Evolutionary conservation across 2,329 filamentous ascomycete species (phyloP).

Genomic region (Colletotrichum kahawae): DNA sequence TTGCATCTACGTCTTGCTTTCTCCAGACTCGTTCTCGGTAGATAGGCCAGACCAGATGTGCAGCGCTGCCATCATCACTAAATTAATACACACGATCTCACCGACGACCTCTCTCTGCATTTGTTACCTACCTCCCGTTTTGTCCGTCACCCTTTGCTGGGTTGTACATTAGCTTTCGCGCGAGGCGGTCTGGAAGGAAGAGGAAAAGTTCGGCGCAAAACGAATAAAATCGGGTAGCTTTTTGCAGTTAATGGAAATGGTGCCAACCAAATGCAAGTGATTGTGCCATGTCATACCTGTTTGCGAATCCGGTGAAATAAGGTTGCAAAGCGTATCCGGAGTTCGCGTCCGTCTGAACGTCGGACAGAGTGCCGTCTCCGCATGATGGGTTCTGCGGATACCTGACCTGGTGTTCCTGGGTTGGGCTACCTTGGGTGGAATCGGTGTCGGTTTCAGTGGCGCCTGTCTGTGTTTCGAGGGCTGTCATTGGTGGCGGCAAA

Average conservation of each 20-base stretch:
- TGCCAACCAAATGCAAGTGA: neutral
- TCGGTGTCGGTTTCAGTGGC: constrained; percentile 5
- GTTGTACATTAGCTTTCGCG: constrained; percentile 41
- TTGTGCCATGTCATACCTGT: neutral
- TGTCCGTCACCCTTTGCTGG: constrained; percentile 38
- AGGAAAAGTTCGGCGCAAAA: constrained; percentile 38
- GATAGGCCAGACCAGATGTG: constrained; percentile 16
- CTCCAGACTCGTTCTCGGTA: constrained; percentile 20
- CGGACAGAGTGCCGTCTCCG: neutral
- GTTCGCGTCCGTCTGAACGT: constrained; percentile 10
- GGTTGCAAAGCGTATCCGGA: neutral
- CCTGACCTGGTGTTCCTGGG: neutral
- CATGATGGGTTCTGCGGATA: neutral
- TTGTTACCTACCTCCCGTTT: constrained; percentile 33
- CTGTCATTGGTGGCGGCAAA: neutral
- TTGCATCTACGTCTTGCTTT: constrained; percentile 21
- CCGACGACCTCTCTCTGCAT: constrained; percentile 33
- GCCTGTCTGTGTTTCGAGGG: neutral
- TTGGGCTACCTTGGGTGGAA: neutral
- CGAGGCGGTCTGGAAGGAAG: constrained; percentile 31
- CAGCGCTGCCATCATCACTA: constrained; percentile 21
- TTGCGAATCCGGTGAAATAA: neutral
- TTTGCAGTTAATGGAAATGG: constrained; percentile 18
- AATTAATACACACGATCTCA: constrained; percentile 28
- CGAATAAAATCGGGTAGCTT: constrained; percentile 36